Evolutionary conservation across 495 filamentous ascomycete genomes (phyloP).

Genomic region (Talaromyces proteolyticus): DNA sequence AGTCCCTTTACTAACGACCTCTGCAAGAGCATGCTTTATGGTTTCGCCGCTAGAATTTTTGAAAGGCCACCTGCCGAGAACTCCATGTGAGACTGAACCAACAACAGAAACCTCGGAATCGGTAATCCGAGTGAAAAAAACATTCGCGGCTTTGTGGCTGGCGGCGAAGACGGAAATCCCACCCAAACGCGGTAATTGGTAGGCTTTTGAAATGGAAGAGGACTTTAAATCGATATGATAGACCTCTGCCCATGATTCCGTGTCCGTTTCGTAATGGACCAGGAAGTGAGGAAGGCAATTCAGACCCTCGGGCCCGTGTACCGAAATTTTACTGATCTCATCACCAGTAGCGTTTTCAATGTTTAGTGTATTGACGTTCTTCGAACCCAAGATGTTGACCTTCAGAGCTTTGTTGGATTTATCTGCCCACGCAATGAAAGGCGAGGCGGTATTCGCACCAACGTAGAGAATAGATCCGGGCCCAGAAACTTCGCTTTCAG

Average conservation of each 20-base stretch:
- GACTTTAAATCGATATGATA: conserved; percentile 72
- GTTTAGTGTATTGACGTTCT: conserved; percentile 45
- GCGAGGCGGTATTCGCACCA: conserved; percentile 75
- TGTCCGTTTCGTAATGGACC: conserved; percentile 69
- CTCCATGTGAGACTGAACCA: conserved; percentile 69
- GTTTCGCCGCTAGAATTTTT: conserved; percentile 29
- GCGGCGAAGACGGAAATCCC: conserved; percentile 72
- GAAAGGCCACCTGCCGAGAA: conserved; percentile 67
- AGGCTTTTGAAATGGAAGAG: conserved; percentile 62
- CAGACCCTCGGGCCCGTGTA: conserved; percentile 67
- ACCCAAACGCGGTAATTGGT: conserved; percentile 61
- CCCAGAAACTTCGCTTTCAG: conserved; percentile 65
- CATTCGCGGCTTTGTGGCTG: conserved; percentile 69
- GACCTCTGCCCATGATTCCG: conserved; percentile 75
- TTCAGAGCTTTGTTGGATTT: conserved; percentile 59
- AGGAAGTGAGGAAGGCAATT: conserved; percentile 74
- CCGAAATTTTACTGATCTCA: conserved; percentile 57
- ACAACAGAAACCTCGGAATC: conserved; percentile 63
- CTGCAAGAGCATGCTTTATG: conserved; percentile 66
- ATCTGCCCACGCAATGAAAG: conserved; percentile 80
- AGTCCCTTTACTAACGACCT: conserved; percentile 66
- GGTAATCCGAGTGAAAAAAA: conserved; percentile 81
- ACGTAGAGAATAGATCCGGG: conserved; percentile 70
- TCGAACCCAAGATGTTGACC: conserved; percentile 75
- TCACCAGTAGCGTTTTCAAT: conserved; percentile 47